A percentile compares a stretch with the other conserved stretches of the same genome.
Conservation (phyloP, 1,139 yeast genomes). For the Yamadazyma sp. region DNA sequence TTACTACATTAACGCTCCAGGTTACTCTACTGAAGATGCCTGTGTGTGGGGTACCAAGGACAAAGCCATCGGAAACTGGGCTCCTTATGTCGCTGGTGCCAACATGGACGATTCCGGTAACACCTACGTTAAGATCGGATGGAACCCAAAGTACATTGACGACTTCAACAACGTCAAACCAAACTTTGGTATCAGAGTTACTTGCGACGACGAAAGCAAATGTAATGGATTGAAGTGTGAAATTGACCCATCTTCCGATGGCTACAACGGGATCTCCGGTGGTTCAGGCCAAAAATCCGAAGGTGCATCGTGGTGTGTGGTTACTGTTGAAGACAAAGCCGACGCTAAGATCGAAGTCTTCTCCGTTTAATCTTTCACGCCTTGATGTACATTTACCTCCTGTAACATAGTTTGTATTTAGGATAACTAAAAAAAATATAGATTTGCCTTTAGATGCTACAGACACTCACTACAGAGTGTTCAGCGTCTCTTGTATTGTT, state of each 20-base stretch:
- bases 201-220: slow-evolving; percentile 64
- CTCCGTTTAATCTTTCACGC: slow-evolving; percentile 21
- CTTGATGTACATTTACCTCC: not conserved
- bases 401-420: slow-evolving; percentile 2
- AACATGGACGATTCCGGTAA: slow-evolving; percentile 67
- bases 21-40: slow-evolving; percentile 71
- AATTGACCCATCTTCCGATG: slow-evolving; percentile 68
- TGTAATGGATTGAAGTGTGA: slow-evolving; percentile 80
- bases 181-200: slow-evolving; percentile 67
- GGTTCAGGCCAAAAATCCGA: slow-evolving; percentile 51
- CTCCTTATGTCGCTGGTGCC: slow-evolving; percentile 91
- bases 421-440: not conserved
- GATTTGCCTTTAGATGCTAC: not conserved
- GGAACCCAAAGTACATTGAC: slow-evolving; percentile 85
- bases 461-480: too few relatives aligned
- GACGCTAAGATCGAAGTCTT: slow-evolving; percentile 76
- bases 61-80: slow-evolving; percentile 82
- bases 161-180: slow-evolving; percentile 58
- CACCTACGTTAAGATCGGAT: slow-evolving; percentile 81
- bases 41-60: slow-evolving; percentile 80
- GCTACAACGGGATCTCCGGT: slow-evolving; percentile 54
- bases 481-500: too few relatives aligned
- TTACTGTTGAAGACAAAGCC: slow-evolving; percentile 66
- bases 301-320: slow-evolving; percentile 78
- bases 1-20: slow-evolving; percentile 84